Evolutionary conservation across 169 alveolate genomes (phyloP).

Genomic region (Miamiensis avidus): DNA sequence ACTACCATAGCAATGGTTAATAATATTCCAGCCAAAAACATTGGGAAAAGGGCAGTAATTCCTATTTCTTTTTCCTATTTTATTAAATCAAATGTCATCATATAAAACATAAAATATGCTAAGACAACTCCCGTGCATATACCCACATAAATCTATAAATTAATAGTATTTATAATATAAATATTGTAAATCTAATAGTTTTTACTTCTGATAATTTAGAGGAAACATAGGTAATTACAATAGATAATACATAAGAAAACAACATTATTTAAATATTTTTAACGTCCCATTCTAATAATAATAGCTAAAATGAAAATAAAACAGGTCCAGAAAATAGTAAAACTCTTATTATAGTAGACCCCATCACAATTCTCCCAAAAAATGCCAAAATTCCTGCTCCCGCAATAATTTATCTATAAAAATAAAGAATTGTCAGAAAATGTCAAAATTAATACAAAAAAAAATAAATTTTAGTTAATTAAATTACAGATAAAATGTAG

Average conservation of each 20-base stretch:
- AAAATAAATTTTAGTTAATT: too few relatives aligned
- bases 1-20: background rate
- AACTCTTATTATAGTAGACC: background rate
- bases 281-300: background rate
- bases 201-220: background rate
- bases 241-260: background rate
- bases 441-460: too few relatives aligned
- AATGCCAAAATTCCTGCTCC: background rate
- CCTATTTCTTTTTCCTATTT: background rate
- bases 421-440: background rate
- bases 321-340: background rate
- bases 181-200: too few relatives aligned
- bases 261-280: too few relatives aligned
- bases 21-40: background rate
- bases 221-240: background rate
- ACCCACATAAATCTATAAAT: background rate
- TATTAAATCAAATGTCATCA: background rate
- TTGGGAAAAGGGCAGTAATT: background rate
- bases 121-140: background rate
- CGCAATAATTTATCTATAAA: background rate
- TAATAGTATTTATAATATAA: too few relatives aligned
- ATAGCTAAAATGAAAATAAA: too few relatives aligned
- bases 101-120: too few relatives aligned
- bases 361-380: background rate
- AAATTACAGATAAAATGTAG: background rate